Conservation (phyloP, 139 green algal genomes). For the Penium margaritaceum region DNA sequence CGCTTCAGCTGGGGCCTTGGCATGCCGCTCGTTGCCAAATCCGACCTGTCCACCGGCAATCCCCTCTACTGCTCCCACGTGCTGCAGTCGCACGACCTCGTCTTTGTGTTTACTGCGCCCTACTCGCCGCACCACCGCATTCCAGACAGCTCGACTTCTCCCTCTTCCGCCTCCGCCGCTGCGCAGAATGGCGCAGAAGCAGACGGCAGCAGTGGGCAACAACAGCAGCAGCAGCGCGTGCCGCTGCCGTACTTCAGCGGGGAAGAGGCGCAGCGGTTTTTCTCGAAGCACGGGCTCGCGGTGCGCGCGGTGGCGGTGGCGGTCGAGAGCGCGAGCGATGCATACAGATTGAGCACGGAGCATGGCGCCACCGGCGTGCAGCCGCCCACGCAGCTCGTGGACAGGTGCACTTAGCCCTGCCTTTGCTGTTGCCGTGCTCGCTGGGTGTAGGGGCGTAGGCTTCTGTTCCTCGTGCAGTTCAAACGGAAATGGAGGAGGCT, state of each 20-base stretch:
- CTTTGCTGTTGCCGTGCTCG: no score
- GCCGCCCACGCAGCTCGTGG: slow-evolving; percentile 53
- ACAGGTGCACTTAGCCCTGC: no score
- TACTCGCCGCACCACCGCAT: slow-evolving; percentile 53
- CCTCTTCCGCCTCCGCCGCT: no score
- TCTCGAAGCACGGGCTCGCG: slow-evolving; percentile 76
- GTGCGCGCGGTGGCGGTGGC: slow-evolving; percentile 75
- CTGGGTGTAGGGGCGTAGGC: no score
- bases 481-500: no score
- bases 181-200: no score
- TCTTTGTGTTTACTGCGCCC: slow-evolving; percentile 87
- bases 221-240: no score
- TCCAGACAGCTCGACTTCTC: no score
- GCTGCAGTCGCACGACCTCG: slow-evolving; percentile 72
- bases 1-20: slow-evolving; percentile 85
- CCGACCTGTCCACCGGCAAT: slow-evolving; percentile 74
- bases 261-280: slow-evolving; percentile 55
- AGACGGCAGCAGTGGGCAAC: no score
- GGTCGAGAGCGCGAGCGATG: slow-evolving; percentile 72
- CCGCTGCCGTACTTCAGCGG: slow-evolving; percentile 31
- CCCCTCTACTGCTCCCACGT: slow-evolving; percentile 82
- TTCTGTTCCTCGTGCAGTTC: no score
- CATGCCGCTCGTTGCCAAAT: slow-evolving; percentile 79
- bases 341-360: slow-evolving; percentile 59
- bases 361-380: slow-evolving; percentile 65